Evolutionary conservation across 768 basidiomycete genomes (phyloP), one percentile per base, ranked within the genome.

Genomic region (Lentinula detonsa): DNA sequence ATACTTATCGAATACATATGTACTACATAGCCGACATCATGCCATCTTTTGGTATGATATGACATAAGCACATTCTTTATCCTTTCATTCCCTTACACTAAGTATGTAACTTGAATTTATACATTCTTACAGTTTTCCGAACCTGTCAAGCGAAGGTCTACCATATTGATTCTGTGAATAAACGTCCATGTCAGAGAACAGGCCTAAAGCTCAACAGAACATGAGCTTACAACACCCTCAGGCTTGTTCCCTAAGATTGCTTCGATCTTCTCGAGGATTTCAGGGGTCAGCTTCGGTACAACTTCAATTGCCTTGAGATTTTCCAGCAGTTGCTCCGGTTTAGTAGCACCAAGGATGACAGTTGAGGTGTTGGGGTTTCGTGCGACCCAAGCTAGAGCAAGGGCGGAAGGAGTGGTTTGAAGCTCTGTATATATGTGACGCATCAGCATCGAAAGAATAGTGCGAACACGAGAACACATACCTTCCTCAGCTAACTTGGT

Each of bases 371-470:
- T 78, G 21, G 79, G 76, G 71, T 84, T 81, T 59, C 67, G 72
- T 34, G 80, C 75, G 15, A 79, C 72, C 85, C 85, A 87, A 18
- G 85, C 86, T 59, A 87, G 76, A 7, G 87, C 81, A 40, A 88
- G 75, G 35, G 78, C 77, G 42, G 80, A 72, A 63, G 80, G 75
- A 7, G 70, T 78, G 65, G 76, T 78, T 23, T 76, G 80, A 43
- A 87, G 74, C 59, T 78, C 75, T 75, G 21, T 43, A 43, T 43
- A 16, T 16, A 66, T 16, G 8, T 35, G 28, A 49, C n/a, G 9
- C 16, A 49, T 8, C 10, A 10, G 21, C 28, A 40, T 37, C 13
- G 7, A 16, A 0, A 8, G 7, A n/a, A 34, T 8, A 11, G 51
- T 4, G 46, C 11, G 43, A 15, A 4, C 16, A 59, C 11, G 43